phyloP scores from a whole-genome alignment of 2,329 filamentous ascomycete genomes.

The Ophiostoma perfectum region DNA sequence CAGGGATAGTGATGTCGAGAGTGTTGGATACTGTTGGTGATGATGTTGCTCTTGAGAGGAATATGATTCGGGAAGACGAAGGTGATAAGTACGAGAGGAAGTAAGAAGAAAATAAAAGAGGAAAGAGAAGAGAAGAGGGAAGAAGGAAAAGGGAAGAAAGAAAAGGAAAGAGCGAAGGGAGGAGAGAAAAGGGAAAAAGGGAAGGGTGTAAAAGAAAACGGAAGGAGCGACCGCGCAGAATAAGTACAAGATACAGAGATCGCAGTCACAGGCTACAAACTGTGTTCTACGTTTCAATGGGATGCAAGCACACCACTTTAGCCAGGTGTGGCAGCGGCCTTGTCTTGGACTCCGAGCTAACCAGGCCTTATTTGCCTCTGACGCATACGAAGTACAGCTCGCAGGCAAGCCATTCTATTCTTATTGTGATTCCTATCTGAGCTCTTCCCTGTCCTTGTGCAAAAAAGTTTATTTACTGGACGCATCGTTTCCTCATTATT shows the following conservation, averaged over 20 bases:
- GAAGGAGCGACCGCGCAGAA: conserved; percentile 1
- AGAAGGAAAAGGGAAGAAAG: neutral
- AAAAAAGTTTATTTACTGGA: neutral
- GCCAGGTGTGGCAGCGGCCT: neutral
- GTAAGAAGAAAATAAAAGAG: no score
- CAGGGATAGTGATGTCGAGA: no score
- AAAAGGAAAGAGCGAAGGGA: neutral
- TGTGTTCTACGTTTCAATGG: conserved; percentile 4
- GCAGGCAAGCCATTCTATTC: no score
- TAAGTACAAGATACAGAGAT: conserved; percentile 1
- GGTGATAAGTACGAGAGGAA: no score
- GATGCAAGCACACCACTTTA: conserved; percentile 17
- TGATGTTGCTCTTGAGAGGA: no score
- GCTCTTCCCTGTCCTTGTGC: neutral
- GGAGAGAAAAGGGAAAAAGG: neutral
- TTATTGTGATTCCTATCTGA: no score
- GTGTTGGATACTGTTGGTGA: no score
- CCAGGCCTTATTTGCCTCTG: conserved; percentile 6
- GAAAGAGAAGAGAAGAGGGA: neutral
- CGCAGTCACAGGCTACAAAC: neutral
- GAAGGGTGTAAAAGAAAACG: conserved; percentile 3
- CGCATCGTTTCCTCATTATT: conserved; percentile 7
- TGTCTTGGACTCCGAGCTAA: neutral
- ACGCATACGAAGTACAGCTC: neutral
- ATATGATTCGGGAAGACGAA: no score